phyloP scores from a whole-genome alignment of 768 basidiomycete species.

The Obba rivulosa region DNA sequence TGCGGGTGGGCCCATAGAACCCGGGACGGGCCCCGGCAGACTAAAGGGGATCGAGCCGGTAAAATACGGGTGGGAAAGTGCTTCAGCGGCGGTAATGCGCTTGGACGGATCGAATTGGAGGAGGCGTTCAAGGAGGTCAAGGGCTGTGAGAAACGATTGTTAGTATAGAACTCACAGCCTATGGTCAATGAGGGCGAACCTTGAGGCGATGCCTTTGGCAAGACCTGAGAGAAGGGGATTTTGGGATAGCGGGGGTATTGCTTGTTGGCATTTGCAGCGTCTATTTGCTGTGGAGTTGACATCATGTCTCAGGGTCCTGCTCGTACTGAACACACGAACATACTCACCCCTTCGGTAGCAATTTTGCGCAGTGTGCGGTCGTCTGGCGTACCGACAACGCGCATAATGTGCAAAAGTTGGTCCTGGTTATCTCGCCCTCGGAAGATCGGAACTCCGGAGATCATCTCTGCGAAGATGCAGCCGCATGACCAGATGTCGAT shows the following conservation, averaged over 20 bases:
- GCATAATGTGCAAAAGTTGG: slow-evolving; percentile 96
- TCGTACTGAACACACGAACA: neutral
- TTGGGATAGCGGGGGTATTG: slow-evolving; percentile 86
- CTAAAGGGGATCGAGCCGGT: slow-evolving; percentile 34
- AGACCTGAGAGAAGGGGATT: slow-evolving; percentile 71
- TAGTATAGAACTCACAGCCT: neutral
- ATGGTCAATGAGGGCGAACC: slow-evolving; percentile 37
- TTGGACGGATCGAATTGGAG: slow-evolving; percentile 95
- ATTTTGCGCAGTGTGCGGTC: slow-evolving; percentile 87
- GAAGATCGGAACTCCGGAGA: slow-evolving; percentile 94
- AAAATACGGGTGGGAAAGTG: slow-evolving; percentile 91
- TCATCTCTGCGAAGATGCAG: slow-evolving; percentile 99
- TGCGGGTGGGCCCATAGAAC: slow-evolving; percentile 61
- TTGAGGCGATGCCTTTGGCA: slow-evolving; percentile 82
- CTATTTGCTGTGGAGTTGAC: slow-evolving; percentile 30
- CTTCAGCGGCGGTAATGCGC: slow-evolving; percentile 87
- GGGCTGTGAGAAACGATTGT: slow-evolving; percentile 38
- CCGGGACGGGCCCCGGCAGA: slow-evolving; percentile 36
- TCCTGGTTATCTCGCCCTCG: slow-evolving; percentile 96
- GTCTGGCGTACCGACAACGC: slow-evolving; percentile 92
- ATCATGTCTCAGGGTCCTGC: neutral
- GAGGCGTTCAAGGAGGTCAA: slow-evolving; percentile 90
- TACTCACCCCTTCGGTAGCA: slow-evolving; percentile 77
- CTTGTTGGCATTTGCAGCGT: slow-evolving; percentile 70
- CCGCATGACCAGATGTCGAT: slow-evolving; percentile 99